Percentiles rank a stretch among this genome's conserved stretches.
Conservation (phyloP, 805 yeast species). For the Schwanniomyces polymorphus region DNA sequence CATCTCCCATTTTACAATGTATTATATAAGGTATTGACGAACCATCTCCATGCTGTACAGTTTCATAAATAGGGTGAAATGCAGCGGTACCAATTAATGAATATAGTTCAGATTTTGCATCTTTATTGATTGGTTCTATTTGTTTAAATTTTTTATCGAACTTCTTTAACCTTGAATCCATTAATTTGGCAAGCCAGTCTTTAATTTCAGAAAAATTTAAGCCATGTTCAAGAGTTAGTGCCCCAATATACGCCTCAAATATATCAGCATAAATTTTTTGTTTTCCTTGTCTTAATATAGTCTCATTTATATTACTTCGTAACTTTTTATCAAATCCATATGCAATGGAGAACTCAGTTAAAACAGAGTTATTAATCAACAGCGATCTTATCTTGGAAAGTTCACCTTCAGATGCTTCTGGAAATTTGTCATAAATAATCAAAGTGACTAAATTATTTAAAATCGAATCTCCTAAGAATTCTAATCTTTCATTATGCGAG, state of each 20-base stretch:
- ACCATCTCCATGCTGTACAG: slow-evolving; percentile 47
- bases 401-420: slow-evolving; percentile 77
- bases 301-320: slow-evolving; percentile 49
- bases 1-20: slow-evolving; percentile 63
- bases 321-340: slow-evolving; percentile 67
- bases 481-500: slow-evolving; percentile 82
- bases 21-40: slow-evolving; percentile 56
- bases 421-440: slow-evolving; percentile 64
- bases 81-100: slow-evolving; percentile 77
- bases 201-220: slow-evolving; percentile 49
- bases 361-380: slow-evolving; percentile 69
- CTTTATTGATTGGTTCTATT: slow-evolving; percentile 47
- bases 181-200: slow-evolving; percentile 56
- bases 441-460: slow-evolving; percentile 71
- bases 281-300: slow-evolving; percentile 48
- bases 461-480: slow-evolving; percentile 88
- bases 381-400: slow-evolving; percentile 68
- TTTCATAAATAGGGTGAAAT: slow-evolving; percentile 58
- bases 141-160: slow-evolving; percentile 32
- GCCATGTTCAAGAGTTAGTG: slow-evolving; percentile 60
- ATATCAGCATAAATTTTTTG: slow-evolving; percentile 83
- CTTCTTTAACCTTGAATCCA: slow-evolving; percentile 43
- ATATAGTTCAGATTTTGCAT: slow-evolving; percentile 79
- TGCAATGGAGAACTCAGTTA: slow-evolving; percentile 65
- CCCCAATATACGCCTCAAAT: slow-evolving; percentile 94